Evolutionary conservation across 2,329 filamentous ascomycete genomes (phyloP), one percentile per base, ranked within the genome.

Genomic region (Penicillium sumatraense): DNA sequence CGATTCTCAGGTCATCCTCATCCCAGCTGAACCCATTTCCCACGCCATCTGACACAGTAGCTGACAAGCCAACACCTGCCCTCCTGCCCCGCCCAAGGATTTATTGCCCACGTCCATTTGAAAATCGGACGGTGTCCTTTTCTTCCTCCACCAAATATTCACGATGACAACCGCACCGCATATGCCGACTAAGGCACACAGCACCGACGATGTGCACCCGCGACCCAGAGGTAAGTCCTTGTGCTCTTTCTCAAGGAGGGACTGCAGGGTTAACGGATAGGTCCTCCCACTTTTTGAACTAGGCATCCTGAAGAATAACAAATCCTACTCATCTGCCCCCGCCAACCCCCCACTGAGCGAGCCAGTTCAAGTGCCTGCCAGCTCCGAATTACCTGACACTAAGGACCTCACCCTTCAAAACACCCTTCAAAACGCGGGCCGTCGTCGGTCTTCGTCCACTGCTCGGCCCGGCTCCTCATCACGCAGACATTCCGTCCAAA

Each of bases 291-390:
- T 21, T 9, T 20, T 13, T 50, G 47, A 44, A 36, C 9, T 64
- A 97, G 93, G 93, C 64, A 98, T 98, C 67, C 86, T 98, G 66
- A 98, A 98, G 79, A 96, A 96, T 80, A 88, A 90, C 46, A 60
- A 53, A 29, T 91, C 83, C 58, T 87, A 84, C 66, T 80, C 83
- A 2, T 42, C 38, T 5, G 56, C 84, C 85, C 13, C 27, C 26
- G 83, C 86, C n/a, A n/a, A 18, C 80, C 82, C 27, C 69, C 75
- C 20, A 48, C 75, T 66, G 54, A 73, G 65, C 54, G 69, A 68
- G 9, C 72, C 61, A 27, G 65, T 53, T 70, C 59, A 57, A 49
- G 49, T 62, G 58, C 60, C 71, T 75, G 52, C 79, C 80, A 40
- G 71, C 60, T 11, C 70, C 76, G 65, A 78, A n/a, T 79, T 64